Evolutionary conservation across 139 green algal species (phyloP).

Genomic region (Chlamydomonas schloesseri): DNA sequence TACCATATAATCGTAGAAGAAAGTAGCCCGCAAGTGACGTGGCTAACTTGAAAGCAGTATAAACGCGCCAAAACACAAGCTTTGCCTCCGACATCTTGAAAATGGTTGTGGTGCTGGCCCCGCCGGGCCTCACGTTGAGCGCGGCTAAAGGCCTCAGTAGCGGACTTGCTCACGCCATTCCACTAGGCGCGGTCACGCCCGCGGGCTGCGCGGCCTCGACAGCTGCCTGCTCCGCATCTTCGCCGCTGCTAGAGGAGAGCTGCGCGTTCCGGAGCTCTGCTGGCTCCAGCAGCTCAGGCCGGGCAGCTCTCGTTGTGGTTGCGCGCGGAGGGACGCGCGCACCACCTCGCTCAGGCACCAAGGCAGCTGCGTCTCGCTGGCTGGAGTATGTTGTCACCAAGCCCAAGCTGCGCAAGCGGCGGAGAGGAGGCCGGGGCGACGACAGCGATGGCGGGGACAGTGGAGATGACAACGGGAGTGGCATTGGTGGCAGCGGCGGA

Average conservation of each 20-base stretch:
- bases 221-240: no score
- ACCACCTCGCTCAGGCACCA: background rate
- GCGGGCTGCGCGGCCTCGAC: no score
- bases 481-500: background rate
- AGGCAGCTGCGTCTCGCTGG: constrained; percentile 15
- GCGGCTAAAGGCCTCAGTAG: background rate
- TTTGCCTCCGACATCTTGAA: background rate
- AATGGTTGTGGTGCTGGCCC: constrained; percentile 13
- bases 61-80: no score
- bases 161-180: no score
- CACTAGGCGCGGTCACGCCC: no score
- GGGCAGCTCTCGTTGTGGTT: background rate
- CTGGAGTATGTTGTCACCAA: constrained; percentile 15
- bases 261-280: background rate
- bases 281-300: background rate
- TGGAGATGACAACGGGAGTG: background rate
- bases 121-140: background rate
- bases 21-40: no score
- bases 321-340: background rate
- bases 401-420: constrained; percentile 26
- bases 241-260: no score
- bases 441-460: constrained; percentile 23
- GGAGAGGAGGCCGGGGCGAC: constrained; percentile 1
- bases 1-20: no score
- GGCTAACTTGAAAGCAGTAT: no score